Base-by-base conservation (phyloP, 106 monocot genomes). In the Dioscorea zingiberensis region DNA sequence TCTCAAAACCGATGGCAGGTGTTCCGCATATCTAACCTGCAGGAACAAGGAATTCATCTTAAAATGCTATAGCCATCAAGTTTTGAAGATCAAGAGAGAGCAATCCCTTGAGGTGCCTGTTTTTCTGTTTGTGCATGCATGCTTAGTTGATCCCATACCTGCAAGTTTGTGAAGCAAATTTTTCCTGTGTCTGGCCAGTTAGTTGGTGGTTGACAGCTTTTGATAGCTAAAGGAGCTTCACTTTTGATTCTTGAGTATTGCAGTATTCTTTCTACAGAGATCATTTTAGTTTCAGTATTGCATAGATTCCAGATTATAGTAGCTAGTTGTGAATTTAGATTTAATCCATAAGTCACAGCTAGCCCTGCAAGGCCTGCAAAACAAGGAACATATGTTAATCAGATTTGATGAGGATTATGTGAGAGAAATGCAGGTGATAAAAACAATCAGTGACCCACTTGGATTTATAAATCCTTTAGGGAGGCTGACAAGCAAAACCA, bases 391-490 rank as follows among this genome's bases (percentile, higher is more conserved):
- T 4, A 59, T 58, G 18, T 63, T 16, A 7, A 66, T 63, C 21
- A 47, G 65, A 66, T 61, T 10, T 60, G 17, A 18, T 21, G 16
- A 19, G 30, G 15, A 38, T 11, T 53, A n/a, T 48, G n/a, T 7
- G 12, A 48, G 0, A 2, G 13, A 24, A 24, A 47, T 13, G 13
- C 4, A 64, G 17, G 9, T 16, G n/a, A n/a, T n/a, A n/a, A n/a
- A n/a, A 16, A 25, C 25, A 47, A 64, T 27, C 17, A 23, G n/a
- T n/a, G 60, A 57, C 85, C 78, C 70, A 94, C 94, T 91, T 82
- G 94, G 94, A 78, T 83, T 91, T 59, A 94, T 82, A 60, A 91
- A 79, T 51, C 90, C 90, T 78, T 85, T 78, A 49, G 94, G 94
- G 58, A 94, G 85, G 76, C 78, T 85, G 3, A 94, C 84, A 69